phyloP scores from a whole-genome alignment of 2,329 filamentous ascomycete species.

The Fusarium euwallaceae region DNA sequence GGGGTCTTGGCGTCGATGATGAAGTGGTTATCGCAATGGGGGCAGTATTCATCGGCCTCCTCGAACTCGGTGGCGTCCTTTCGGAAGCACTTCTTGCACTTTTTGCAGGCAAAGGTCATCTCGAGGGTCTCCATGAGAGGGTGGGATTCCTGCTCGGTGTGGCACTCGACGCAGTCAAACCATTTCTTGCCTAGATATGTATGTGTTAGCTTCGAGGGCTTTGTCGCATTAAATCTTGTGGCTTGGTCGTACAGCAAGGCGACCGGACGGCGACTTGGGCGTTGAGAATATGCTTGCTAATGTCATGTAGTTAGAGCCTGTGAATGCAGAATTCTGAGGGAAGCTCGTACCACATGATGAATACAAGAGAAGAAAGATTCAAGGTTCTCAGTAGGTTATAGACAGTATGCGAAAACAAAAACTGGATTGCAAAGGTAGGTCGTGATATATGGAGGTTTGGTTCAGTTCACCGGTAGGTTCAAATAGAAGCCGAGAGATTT shows the following conservation, averaged over 20 bases:
- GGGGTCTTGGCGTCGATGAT: constrained; percentile 90
- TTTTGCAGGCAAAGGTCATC: constrained; percentile 97
- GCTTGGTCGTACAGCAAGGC: constrained; percentile 81
- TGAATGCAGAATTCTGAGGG: background rate
- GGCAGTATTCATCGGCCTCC: constrained; percentile 98
- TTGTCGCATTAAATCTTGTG: background rate
- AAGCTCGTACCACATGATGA: constrained; percentile 55
- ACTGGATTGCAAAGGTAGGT: background rate
- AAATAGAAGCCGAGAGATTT: constrained; percentile 24
- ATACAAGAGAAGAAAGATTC: background rate
- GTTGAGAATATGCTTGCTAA: constrained; percentile 97
- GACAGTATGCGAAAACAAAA: background rate
- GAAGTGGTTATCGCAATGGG: constrained; percentile 98
- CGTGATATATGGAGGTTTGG: background rate
- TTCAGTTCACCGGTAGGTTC: constrained; percentile 2
- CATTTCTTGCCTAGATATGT: constrained; percentile 81
- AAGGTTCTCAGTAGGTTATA: background rate
- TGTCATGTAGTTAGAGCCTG: constrained; percentile 17
- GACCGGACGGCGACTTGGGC: constrained; percentile 96
- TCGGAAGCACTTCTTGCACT: constrained; percentile 98
- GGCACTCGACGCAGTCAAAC: constrained; percentile 99
- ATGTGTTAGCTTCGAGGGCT: constrained; percentile 2
- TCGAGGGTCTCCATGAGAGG: constrained; percentile 82
- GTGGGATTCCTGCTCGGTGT: constrained; percentile 84
- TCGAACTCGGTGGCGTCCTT: constrained; percentile 95